Conservation (phyloP, 139 green algal genomes). For the Asterochloris erici region DNA sequence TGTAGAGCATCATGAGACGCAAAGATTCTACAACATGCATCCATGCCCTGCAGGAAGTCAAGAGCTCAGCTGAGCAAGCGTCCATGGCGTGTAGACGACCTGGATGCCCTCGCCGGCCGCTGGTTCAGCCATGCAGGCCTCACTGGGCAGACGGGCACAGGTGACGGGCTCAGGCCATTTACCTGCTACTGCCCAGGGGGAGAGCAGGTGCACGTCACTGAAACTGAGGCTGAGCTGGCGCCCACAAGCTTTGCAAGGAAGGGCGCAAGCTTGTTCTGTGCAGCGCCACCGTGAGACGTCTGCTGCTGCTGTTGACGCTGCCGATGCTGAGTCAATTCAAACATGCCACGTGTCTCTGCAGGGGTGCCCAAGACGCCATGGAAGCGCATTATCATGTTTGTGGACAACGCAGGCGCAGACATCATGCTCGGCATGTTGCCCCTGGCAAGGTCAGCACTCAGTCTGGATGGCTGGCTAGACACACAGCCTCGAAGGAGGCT, state of each 20-base stretch:
- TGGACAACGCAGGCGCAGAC: slow-evolving; percentile 96
- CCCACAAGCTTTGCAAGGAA: no score
- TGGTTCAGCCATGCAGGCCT: slow-evolving; percentile 5
- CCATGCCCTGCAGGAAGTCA: slow-evolving; percentile 32
- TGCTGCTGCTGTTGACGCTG: no score
- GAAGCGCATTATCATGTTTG: slow-evolving; percentile 88
- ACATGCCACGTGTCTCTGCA: neutral
- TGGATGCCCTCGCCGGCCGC: slow-evolving; percentile 49
- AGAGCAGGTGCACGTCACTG: no score
- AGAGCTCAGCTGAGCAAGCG: slow-evolving; percentile 62
- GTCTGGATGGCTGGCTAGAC: slow-evolving; percentile 42
- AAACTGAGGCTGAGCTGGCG: no score
- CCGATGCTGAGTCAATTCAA: no score
- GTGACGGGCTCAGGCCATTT: neutral
- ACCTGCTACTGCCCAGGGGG: no score
- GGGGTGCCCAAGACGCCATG: slow-evolving; percentile 40
- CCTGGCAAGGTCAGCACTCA: slow-evolving; percentile 86
- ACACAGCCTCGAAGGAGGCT: no score
- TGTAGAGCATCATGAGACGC: no score
- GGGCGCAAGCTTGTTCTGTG: no score
- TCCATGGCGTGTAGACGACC: slow-evolving; percentile 88
- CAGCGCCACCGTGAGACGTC: no score
- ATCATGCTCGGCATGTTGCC: slow-evolving; percentile 95
- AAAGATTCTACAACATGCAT: neutral
- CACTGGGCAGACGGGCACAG: neutral